Evolutionary conservation across 2,329 filamentous ascomycete genomes (phyloP).

Genomic region (Neophaeococcomyces aloes): DNA sequence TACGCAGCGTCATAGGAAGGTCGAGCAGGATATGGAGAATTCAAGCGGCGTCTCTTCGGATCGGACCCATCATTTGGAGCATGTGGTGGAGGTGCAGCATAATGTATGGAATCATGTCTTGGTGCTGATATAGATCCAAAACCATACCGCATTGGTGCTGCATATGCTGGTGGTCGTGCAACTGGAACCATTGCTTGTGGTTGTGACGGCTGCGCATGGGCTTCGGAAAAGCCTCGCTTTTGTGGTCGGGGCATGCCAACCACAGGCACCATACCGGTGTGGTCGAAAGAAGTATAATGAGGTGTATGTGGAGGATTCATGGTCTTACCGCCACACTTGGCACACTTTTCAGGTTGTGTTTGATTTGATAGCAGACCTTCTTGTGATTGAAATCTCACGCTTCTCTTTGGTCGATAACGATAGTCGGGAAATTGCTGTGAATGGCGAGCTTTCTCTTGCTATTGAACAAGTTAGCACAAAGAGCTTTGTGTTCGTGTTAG

Average conservation of each 20-base stretch:
- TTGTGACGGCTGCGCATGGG: slow-evolving; percentile 11
- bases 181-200: slow-evolving; percentile 7
- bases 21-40: slow-evolving; percentile 23
- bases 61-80: slow-evolving; percentile 34
- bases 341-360: slow-evolving; percentile 10
- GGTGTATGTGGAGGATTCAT: slow-evolving; percentile 37
- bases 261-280: neutral
- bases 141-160: neutral
- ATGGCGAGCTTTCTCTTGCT: slow-evolving; percentile 84
- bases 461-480: slow-evolving; percentile 17
- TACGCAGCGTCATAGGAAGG: slow-evolving; percentile 15
- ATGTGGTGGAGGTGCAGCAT: slow-evolving; percentile 13
- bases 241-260: slow-evolving; percentile 1
- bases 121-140: slow-evolving; percentile 6
- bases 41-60: slow-evolving; percentile 53
- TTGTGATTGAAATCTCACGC: slow-evolving; percentile 28
- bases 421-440: slow-evolving; percentile 86
- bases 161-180: neutral
- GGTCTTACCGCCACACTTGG: slow-evolving; percentile 34
- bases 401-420: slow-evolving; percentile 72
- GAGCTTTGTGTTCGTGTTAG: slow-evolving; percentile 13
- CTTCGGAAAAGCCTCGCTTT: slow-evolving; percentile 7
- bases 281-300: slow-evolving; percentile 17
- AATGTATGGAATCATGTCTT: slow-evolving; percentile 18
- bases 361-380: neutral